A percentile compares a stretch with the other conserved stretches of the same genome.
These are phyloP conservation scores for Scopulariopsis brevicaulis DNA, from an alignment of 2,329 filamentous ascomycete species.

Conservation along the genomic window DNA sequence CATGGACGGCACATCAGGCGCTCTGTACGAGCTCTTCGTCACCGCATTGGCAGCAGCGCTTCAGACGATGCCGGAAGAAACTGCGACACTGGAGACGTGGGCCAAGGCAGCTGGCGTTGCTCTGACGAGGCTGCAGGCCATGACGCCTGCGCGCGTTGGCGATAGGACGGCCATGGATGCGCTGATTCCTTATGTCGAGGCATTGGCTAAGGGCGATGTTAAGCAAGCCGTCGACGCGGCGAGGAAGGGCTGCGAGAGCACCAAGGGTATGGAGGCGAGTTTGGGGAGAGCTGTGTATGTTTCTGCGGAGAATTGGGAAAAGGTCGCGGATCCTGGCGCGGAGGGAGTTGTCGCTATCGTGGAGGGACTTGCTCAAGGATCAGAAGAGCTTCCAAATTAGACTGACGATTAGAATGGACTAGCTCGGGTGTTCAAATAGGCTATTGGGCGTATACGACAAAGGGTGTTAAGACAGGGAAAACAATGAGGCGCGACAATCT, in stretches of 20 bases:
- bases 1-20: constrained; percentile 41
- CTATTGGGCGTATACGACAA: too few relatives aligned
- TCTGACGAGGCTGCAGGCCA: constrained; percentile 32
- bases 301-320: too few relatives aligned
- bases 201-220: constrained; percentile 19
- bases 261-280: constrained; percentile 39
- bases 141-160: constrained; percentile 42
- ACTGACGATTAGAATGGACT: too few relatives aligned
- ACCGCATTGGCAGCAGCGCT: constrained; percentile 27
- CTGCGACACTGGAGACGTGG: constrained; percentile 22
- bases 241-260: constrained; percentile 46
- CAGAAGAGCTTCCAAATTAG: too few relatives aligned
- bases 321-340: too few relatives aligned
- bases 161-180: constrained; percentile 48
- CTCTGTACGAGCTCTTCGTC: constrained; percentile 42
- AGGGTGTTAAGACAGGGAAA: too few relatives aligned
- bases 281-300: not conserved
- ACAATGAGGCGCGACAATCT: too few relatives aligned
- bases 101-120: constrained; percentile 27
- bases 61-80: too few relatives aligned
- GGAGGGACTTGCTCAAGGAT: too few relatives aligned
- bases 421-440: too few relatives aligned
- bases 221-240: constrained; percentile 47
- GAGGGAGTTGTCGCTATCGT: too few relatives aligned
- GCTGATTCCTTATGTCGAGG: constrained; percentile 36